A percentile compares a stretch with the other conserved stretches of the same genome.
Conservation (phyloP, 306 rosid species). For the Gynostemma pentaphyllum region DNA sequence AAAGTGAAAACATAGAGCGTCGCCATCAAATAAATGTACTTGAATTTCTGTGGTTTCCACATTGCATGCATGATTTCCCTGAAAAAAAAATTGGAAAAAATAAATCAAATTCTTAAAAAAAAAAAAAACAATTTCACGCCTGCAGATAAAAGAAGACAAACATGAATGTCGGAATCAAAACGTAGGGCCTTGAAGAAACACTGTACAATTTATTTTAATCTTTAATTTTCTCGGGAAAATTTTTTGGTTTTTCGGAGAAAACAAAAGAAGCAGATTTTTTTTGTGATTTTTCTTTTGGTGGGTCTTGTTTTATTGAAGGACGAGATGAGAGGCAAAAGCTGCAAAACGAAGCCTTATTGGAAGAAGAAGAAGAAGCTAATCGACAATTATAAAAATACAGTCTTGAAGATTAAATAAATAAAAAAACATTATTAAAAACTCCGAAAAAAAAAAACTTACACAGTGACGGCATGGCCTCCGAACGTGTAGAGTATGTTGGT, state of each 20-base stretch:
- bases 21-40: slow-evolving; percentile 76
- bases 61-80: slow-evolving; percentile 99
- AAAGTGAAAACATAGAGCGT: slow-evolving; percentile 83
- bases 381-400: no score
- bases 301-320: slow-evolving; percentile 11
- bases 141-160: background rate
- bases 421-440: background rate
- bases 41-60: slow-evolving; percentile 99
- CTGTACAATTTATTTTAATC: background rate
- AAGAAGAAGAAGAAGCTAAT: slow-evolving; percentile 36
- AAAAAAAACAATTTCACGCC: background rate
- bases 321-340: slow-evolving; percentile 41
- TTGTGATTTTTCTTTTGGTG: slow-evolving; percentile 25
- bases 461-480: slow-evolving; percentile 98
- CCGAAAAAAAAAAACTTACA: slow-evolving; percentile 52
- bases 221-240: slow-evolving; percentile 8
- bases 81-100: slow-evolving; percentile 5
- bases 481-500: slow-evolving; percentile 94
- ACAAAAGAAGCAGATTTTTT: slow-evolving; percentile 23
- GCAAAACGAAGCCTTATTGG: slow-evolving; percentile 12
- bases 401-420: no score
- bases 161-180: background rate
- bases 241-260: slow-evolving; percentile 1
- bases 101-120: background rate
- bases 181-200: background rate